These are phyloP conservation scores for Umbilicus rupestris DNA, from an alignment of 164 flowering plant species.

Conservation along the genomic window DNA sequence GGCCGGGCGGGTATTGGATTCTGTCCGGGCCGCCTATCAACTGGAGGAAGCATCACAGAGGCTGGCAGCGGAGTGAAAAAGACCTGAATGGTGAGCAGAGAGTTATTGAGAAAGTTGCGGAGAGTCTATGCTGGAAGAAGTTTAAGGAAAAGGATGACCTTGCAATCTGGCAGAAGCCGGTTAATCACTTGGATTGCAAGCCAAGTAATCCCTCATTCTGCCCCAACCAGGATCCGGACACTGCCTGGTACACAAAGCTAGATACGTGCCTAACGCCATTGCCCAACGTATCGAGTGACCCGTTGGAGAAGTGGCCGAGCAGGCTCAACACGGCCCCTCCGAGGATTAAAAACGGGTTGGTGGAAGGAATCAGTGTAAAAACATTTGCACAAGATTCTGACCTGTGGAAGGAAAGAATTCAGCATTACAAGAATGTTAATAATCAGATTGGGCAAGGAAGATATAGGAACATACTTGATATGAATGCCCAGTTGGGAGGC, in stretches of 20 bases:
- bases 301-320: slow-evolving; percentile 65
- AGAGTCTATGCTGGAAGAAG: slow-evolving; percentile 85
- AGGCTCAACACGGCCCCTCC: slow-evolving; percentile 71
- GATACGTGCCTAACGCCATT: slow-evolving; percentile 72
- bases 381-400: slow-evolving; percentile 37
- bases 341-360: slow-evolving; percentile 49
- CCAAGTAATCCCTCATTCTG: slow-evolving; percentile 61
- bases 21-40: slow-evolving; percentile 90
- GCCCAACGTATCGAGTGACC: slow-evolving; percentile 42
- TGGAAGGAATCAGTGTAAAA: slow-evolving; percentile 46
- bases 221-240: slow-evolving; percentile 46
- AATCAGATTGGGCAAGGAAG: slow-evolving; percentile 48
- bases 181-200: slow-evolving; percentile 72
- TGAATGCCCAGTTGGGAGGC: slow-evolving; percentile 90
- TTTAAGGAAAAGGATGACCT: slow-evolving; percentile 54
- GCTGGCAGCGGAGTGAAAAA: slow-evolving; percentile 58
- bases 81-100: slow-evolving; percentile 54
- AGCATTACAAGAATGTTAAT: slow-evolving; percentile 53
- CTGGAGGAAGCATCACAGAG: slow-evolving; percentile 69
- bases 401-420: slow-evolving; percentile 58
- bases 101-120: slow-evolving; percentile 48
- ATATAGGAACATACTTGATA: slow-evolving; percentile 78
- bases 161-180: slow-evolving; percentile 88
- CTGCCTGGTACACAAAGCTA: slow-evolving; percentile 81
- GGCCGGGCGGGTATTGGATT: slow-evolving; percentile 91